Percentiles rank a stretch among this genome's conserved stretches.
These are phyloP conservation scores for Zoysia japonica DNA, from an alignment of 176 grass and related monocot species.

Conservation along the genomic window DNA sequence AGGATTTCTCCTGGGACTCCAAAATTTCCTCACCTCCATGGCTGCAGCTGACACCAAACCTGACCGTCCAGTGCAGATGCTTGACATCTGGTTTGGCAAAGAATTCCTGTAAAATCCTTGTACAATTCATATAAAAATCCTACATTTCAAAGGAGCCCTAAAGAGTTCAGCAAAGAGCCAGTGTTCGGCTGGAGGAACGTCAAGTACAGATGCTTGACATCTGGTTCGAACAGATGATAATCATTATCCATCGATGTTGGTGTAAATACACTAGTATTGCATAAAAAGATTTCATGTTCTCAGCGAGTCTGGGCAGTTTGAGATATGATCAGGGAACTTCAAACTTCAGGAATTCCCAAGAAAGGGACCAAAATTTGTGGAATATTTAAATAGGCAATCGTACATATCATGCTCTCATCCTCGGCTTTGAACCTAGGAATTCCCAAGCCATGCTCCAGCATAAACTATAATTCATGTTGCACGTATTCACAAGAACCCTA, in stretches of 20 bases:
- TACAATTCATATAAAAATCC: too few relatives aligned
- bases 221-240: not conserved
- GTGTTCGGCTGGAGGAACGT: not conserved
- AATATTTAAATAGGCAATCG: not conserved
- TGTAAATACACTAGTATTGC: not conserved
- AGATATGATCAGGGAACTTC: not conserved
- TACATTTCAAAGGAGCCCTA: too few relatives aligned
- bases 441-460: not conserved
- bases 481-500: slow-evolving; percentile 27
- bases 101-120: too few relatives aligned
- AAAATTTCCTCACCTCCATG: too few relatives aligned
- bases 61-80: too few relatives aligned
- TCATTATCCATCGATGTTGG: not conserved
- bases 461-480: slow-evolving; percentile 14
- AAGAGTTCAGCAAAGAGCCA: not conserved
- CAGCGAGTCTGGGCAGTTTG: not conserved
- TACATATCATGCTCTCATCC: not conserved
- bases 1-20: too few relatives aligned
- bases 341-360: not conserved
- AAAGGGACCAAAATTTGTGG: not conserved
- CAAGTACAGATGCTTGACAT: not conserved
- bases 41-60: too few relatives aligned
- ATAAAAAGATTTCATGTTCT: not conserved
- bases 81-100: too few relatives aligned
- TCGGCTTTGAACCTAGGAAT: slow-evolving; percentile 9